Evolutionary conservation across 257 asterid genomes (phyloP), one percentile per base, ranked within the genome.

Genomic region (Jacaranda copaia): DNA sequence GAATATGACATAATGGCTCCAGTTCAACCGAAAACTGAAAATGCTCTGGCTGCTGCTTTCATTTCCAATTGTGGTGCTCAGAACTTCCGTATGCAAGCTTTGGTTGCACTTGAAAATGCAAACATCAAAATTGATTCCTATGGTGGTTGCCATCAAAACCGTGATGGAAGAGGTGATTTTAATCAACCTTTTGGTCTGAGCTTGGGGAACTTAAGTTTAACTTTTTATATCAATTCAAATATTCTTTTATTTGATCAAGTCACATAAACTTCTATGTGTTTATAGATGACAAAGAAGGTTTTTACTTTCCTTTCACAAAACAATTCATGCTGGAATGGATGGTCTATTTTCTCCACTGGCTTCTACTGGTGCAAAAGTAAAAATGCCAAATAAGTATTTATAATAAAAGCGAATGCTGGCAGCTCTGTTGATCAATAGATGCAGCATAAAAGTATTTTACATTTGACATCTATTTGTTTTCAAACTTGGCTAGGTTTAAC

Each of bases 1-100:
- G 95, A 89, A 82, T 89, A 89, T 79, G 92, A 89, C 74, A 78
- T 89, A 71, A 89, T 89, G 95, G 95, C 95, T 35, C 95, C 95
- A 13, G 74, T 83, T 66, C 81, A 81, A 85, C 92, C 91, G n/a
- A 89, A 89, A 85, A 81, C 88, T 25, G 91, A 86, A 87, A 78
- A 63, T 59, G 87, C 92, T 38, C 36, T 78, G 8, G 91, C 92
- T 73, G 95, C 92, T 20, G 95, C 95, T 61, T 89, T 89, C 80
- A 88, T 89, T 61, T 89, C 95, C 79, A 89, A 89, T 70, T 89
- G 95, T 76, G 89, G 82, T 68, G 88, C 92, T 81, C 89, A 85
- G n/a, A 89, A 89, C 84, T 84, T 89, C 58, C 91, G 95, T 7
- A 74, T 88, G 83, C 86, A 88, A 84, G 95, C 91, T 70, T 84